These are phyloP conservation scores for Calonectria henricotiae DNA, from an alignment of 2,329 filamentous ascomycete species.

Conservation along the genomic window DNA sequence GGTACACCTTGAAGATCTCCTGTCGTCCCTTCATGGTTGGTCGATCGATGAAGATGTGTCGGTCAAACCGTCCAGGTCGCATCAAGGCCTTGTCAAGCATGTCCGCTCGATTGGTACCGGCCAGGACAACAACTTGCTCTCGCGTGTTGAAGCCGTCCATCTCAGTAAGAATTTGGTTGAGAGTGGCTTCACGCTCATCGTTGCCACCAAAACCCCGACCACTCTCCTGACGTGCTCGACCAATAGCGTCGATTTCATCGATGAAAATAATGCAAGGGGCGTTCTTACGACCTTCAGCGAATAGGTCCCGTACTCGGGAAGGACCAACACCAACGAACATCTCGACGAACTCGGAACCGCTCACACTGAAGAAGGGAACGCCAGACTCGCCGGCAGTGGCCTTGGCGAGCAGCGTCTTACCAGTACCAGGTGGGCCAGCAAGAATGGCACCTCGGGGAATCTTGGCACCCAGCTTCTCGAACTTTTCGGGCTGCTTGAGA, in stretches of 20 bases:
- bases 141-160: constrained; percentile 99
- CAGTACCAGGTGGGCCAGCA: constrained; percentile 97
- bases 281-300: constrained; percentile 94
- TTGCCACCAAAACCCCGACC: constrained; percentile 85
- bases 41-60: constrained; percentile 94
- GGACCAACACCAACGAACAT: constrained; percentile 99
- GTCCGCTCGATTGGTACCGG: constrained; percentile 96
- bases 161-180: constrained; percentile 98
- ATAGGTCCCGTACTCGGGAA: constrained; percentile 94
- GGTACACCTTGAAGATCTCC: constrained; percentile 95
- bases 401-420: constrained; percentile 97
- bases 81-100: constrained; percentile 96
- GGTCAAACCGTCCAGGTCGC: constrained; percentile 96
- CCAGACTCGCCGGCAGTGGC: constrained; percentile 97
- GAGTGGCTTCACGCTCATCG: constrained; percentile 95
- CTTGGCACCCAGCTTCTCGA: constrained; percentile 95
- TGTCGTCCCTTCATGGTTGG: constrained; percentile 97
- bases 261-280: constrained; percentile 99
- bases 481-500: constrained; percentile 92
- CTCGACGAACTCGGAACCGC: constrained; percentile 98
- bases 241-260: constrained; percentile 98
- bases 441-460: constrained; percentile 97
- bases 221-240: constrained; percentile 88
- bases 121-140: constrained; percentile 96
- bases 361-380: constrained; percentile 98